A percentile compares a stretch with the other conserved stretches of the same genome.
Conservation (phyloP, 257 asterid genomes). For the Apocynum venetum region DNA sequence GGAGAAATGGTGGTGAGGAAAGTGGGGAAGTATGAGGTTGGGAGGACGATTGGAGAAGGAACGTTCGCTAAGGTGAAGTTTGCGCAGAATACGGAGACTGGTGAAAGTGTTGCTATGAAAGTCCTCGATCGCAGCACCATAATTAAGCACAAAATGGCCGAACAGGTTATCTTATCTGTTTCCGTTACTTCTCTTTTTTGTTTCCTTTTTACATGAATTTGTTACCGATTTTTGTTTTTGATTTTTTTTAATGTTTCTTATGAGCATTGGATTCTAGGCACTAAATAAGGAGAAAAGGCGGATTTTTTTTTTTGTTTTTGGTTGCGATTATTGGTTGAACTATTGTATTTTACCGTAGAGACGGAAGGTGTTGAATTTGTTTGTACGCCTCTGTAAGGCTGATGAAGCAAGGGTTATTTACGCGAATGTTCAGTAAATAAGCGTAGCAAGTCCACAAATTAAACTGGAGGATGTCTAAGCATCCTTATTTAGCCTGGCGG, state of each 20-base stretch:
- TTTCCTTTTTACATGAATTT: background rate
- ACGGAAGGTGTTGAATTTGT: conserved; percentile 4
- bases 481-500: background rate
- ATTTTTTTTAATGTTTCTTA: background rate
- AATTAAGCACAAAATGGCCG: conserved; percentile 96
- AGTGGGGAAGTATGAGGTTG: conserved; percentile 96
- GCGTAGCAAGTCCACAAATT: background rate
- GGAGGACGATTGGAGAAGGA: conserved; percentile 97
- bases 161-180: conserved; percentile 51
- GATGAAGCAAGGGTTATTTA: background rate
- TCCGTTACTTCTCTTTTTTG: background rate
- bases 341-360: background rate
- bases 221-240: background rate
- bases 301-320: background rate
- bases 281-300: background rate
- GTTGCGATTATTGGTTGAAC: background rate
- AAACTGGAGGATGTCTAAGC: background rate
- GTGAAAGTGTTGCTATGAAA: conserved; percentile 99
- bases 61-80: conserved; percentile 98
- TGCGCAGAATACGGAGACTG: conserved; percentile 96
- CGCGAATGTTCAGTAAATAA: background rate
- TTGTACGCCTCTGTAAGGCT: background rate
- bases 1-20: conserved; percentile 80
- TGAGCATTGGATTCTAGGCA: background rate
- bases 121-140: conserved; percentile 93